These are phyloP conservation scores for Exophiala alcalophila DNA, from an alignment of 2,329 filamentous ascomycete genomes.

Conservation along the genomic window DNA sequence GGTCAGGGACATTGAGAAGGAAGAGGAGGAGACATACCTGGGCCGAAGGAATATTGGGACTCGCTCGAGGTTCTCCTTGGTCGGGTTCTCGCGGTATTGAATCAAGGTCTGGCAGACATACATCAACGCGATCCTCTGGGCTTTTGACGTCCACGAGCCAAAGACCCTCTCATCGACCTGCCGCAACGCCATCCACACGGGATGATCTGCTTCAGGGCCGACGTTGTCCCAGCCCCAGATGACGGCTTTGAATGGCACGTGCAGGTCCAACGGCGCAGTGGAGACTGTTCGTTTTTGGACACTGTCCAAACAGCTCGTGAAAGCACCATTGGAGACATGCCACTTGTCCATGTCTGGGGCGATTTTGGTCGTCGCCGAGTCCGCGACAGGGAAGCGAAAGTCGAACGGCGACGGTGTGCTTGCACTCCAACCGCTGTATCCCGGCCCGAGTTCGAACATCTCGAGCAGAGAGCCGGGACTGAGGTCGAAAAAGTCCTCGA, in stretches of 20 bases:
- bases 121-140: slow-evolving; percentile 28
- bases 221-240: slow-evolving; percentile 29
- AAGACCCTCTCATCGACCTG: slow-evolving; percentile 28
- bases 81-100: slow-evolving; percentile 26
- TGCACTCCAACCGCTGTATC: slow-evolving; percentile 13
- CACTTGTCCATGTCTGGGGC: slow-evolving; percentile 27
- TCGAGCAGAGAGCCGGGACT: slow-evolving; percentile 19
- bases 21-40: slow-evolving; percentile 8
- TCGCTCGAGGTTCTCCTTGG: slow-evolving; percentile 25
- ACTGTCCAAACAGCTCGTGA: slow-evolving; percentile 18
- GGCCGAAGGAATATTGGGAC: slow-evolving; percentile 25
- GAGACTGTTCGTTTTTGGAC: slow-evolving; percentile 15
- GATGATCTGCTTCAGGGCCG: slow-evolving; percentile 24
- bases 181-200: slow-evolving; percentile 25
- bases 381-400: slow-evolving; percentile 15
- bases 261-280: slow-evolving; percentile 19
- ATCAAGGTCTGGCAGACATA: slow-evolving; percentile 29
- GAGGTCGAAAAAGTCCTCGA: slow-evolving; percentile 24
- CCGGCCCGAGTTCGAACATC: slow-evolving; percentile 17
- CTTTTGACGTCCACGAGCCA: slow-evolving; percentile 28
- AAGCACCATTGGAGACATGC: slow-evolving; percentile 28
- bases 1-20: neutral
- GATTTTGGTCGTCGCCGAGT: slow-evolving; percentile 11
- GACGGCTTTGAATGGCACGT: slow-evolving; percentile 27
- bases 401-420: slow-evolving; percentile 23